Evolutionary conservation across 257 asterid species (phyloP), one percentile per base, ranked within the genome.

Genomic region (Handroanthus guayacan): DNA sequence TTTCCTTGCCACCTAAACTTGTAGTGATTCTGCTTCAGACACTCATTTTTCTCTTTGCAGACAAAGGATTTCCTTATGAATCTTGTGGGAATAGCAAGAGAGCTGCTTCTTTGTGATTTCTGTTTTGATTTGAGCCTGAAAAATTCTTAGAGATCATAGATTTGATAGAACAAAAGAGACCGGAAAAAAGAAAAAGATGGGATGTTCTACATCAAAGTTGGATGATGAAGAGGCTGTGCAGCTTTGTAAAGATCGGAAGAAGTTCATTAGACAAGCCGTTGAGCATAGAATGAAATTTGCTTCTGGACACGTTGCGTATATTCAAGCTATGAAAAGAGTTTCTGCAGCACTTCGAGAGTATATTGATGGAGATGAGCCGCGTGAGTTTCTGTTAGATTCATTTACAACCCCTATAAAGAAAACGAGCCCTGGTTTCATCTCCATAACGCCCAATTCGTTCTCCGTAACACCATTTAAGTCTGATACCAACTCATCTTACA

Each of bases 201-300:
- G 99, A 85, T 95, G 99, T 80, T 95, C 99, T 57, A 76, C 88
- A 39, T 95, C 99, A 13, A 95, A 92, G 81, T 81, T 95, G 86
- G 99, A 95, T 78, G 89, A 92, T 79, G 99, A 92, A 83, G 99
- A 93, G 66, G 89, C 91, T 6, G 96, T 95, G 68, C 88, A 82
- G 86, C 94, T 95, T 67, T 95, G 99, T 72, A 91, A 91, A 81
- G 98, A 95, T 73, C 78, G 99, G 16, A 95, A 89, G 84, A 92
- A 87, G 79, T 92, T 91, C 88, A 95, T 95, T 45, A 85, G 84
- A 79, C 92, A 92, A 85, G 99, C 99, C 13, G 96, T 95, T 54
- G 98, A 92, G 75, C 87, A 92, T 18, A 75, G 99, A 65, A 75
- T 81, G 69, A 85, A 80, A 75, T 92, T 95, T 58, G 97, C 97